These are phyloP conservation scores for Russula brevipes DNA, from an alignment of 768 basidiomycete genomes.

Conservation along the genomic window DNA sequence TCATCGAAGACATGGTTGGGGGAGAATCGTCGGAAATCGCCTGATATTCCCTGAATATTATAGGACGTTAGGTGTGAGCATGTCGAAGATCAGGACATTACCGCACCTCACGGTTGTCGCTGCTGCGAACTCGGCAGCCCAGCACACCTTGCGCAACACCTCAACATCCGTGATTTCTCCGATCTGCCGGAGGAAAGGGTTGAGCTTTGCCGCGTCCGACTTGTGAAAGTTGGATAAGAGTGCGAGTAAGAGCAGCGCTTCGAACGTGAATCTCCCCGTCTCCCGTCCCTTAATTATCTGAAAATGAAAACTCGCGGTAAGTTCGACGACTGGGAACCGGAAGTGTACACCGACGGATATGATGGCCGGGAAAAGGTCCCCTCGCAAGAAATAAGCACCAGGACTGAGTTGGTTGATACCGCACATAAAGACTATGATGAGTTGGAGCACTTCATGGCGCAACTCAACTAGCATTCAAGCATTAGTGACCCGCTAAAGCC, in stretches of 20 bases:
- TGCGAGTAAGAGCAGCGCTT: conserved; percentile 54
- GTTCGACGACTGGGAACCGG: neutral
- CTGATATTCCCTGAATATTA: conserved; percentile 47
- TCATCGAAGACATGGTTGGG: conserved; percentile 44
- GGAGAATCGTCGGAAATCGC: conserved; percentile 48
- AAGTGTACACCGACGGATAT: conserved; percentile 37
- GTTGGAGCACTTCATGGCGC: conserved; percentile 51
- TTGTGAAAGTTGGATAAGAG: conserved; percentile 68
- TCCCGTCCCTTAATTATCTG: conserved; percentile 54
- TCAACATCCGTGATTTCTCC: conserved; percentile 43
- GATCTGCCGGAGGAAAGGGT: conserved; percentile 57
- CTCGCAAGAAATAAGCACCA: conserved; percentile 64
- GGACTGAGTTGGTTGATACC: conserved; percentile 60
- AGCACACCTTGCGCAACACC: conserved; percentile 53
- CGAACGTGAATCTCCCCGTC: conserved; percentile 53
- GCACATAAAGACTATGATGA: conserved; percentile 54
- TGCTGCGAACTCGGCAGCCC: conserved; percentile 52
- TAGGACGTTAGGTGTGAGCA: neutral
- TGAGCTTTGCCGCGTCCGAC: conserved; percentile 63
- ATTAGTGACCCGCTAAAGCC: conserved; percentile 7
- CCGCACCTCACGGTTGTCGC: conserved; percentile 47
- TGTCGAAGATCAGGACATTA: neutral
- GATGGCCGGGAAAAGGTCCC: conserved; percentile 55
- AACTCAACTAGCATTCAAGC: conserved; percentile 38
- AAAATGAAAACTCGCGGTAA: neutral